Base-by-base conservation (phyloP, 352 stramenopile genomes). In the Globisporangium sylvaticum region DNA sequence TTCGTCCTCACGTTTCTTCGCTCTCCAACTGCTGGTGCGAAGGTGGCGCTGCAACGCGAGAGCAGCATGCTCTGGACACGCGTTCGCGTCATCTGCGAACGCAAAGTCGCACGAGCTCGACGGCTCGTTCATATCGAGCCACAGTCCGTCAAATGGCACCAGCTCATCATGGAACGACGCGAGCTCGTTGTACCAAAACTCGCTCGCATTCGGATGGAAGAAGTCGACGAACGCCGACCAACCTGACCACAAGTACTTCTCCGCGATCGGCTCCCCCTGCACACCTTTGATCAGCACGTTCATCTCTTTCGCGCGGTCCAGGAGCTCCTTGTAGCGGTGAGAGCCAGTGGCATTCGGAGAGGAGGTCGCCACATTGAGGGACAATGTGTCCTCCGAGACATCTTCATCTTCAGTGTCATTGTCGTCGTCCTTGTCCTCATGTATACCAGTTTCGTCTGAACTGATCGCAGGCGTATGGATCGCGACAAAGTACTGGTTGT, bases 221-320 rank as follows among this genome's bases (percentile, higher is more conserved):
- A 96, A 97, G 37, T 97, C 90, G 4, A 95, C 77, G 64, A 94
- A 95, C 10, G 76, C 75, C 6, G 85, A 84, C 77, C 87, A 92
- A 1, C 77, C 74, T 0, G 77, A 82, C 31, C 77, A 78, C 2
- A 95, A 81, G 20, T 78, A 75, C 64, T 94, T 94, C 52, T 94
- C 70, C 0, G 86, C 88, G 9, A 82, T 81, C 0, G 66, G 60
- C 56, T 93, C 82, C 9, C 88, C 88, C 15, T 79, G 67, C 0
- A 90, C 65, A 15, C 90, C 83, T 50, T 92, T 94, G 0, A 97
- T 74, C 62, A 96, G 93, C 32, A 96, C 77, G 53, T 89, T 68
- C 25, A 91, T 62, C 22, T 77, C 73, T 60, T 81, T 58, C 1
- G 79, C 88, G 12, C 71, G 71, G 1, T 58, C 59, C 4, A 91